A percentile compares a stretch with the other conserved stretches of the same genome.
These are phyloP conservation scores for Aspergillus sparsus DNA, from an alignment of 495 filamentous ascomycete species.

Conservation along the genomic window DNA sequence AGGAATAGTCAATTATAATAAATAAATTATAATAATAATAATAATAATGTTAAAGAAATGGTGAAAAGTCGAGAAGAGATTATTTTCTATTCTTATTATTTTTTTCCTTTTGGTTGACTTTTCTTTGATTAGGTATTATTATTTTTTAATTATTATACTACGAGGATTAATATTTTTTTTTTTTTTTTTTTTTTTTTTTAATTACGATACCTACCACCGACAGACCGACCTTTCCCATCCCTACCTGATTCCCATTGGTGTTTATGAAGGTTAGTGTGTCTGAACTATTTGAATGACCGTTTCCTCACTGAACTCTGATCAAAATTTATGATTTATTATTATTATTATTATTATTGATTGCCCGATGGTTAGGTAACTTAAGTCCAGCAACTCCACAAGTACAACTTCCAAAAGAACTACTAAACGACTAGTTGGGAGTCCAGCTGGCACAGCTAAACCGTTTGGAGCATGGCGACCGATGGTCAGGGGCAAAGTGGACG, in stretches of 20 bases:
- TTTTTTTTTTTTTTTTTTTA: neutral
- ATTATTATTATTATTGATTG: neutral
- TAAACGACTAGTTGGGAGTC: slow-evolving; percentile 5
- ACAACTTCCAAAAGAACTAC: neutral
- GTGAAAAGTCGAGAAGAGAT: too few species aligned
- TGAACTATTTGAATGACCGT: neutral
- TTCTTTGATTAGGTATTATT: neutral
- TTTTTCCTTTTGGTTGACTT: neutral
- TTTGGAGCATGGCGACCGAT: slow-evolving; percentile 5
- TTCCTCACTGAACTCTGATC: neutral
- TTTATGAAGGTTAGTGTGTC: neutral
- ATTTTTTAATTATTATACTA: neutral
- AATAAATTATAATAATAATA: too few species aligned
- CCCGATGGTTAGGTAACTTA: neutral
- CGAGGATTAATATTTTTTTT: neutral
- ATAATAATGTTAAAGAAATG: too few species aligned
- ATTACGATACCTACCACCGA: neutral
- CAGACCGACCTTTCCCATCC: neutral
- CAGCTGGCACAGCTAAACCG: slow-evolving; percentile 18
- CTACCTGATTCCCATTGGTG: neutral
- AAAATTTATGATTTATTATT: neutral
- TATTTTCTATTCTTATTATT: neutral
- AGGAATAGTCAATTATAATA: too few species aligned
- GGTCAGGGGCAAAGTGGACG: slow-evolving; percentile 19
- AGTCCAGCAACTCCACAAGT: neutral